phyloP scores from a whole-genome alignment of 805 yeast species.

The Candida insectalens region DNA sequence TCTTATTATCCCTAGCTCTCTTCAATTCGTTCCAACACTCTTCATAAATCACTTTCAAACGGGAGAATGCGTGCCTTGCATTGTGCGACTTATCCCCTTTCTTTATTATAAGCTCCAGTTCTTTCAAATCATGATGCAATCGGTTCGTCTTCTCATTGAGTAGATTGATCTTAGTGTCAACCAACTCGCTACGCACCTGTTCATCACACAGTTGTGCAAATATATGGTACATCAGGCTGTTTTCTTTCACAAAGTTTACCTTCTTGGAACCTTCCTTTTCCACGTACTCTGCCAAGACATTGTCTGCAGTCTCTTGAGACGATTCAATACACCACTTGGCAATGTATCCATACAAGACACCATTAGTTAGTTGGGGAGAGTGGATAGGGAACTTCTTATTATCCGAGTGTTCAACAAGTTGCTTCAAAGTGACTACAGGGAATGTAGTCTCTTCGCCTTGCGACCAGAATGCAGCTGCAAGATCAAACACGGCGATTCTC shows the following conservation, averaged over 20 bases:
- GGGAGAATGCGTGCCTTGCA: slow-evolving; percentile 42
- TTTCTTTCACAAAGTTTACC: slow-evolving; percentile 11
- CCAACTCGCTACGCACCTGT: slow-evolving; percentile 39
- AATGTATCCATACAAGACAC: slow-evolving; percentile 15
- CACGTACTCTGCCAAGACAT: slow-evolving; percentile 49
- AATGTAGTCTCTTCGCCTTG: slow-evolving; percentile 40
- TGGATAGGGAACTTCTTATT: slow-evolving; percentile 1
- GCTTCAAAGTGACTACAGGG: slow-evolving; percentile 46
- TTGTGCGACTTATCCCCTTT: slow-evolving; percentile 38
- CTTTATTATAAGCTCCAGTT: slow-evolving; percentile 33
- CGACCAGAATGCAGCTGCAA: slow-evolving; percentile 59
- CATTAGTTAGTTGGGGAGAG: slow-evolving; percentile 9
- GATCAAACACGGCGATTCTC: slow-evolving; percentile 30
- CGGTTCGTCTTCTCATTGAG: slow-evolving; percentile 18
- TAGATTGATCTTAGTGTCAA: slow-evolving; percentile 34
- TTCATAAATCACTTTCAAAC: slow-evolving; percentile 35
- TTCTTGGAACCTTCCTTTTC: slow-evolving; percentile 28
- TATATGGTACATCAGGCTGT: slow-evolving; percentile 33
- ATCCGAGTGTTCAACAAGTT: slow-evolving; percentile 12
- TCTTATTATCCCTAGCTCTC: slow-evolving; percentile 26
- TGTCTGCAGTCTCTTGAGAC: slow-evolving; percentile 53
- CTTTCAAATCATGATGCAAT: slow-evolving; percentile 38
- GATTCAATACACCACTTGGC: slow-evolving; percentile 69
- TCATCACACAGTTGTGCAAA: slow-evolving; percentile 69
- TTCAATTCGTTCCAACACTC: slow-evolving; percentile 40